A percentile compares a stretch with the other conserved stretches of the same genome.
Evolutionary conservation across 2,329 filamentous ascomycete genomes (phyloP).

Genomic region (Tolypocladium amazonense): DNA sequence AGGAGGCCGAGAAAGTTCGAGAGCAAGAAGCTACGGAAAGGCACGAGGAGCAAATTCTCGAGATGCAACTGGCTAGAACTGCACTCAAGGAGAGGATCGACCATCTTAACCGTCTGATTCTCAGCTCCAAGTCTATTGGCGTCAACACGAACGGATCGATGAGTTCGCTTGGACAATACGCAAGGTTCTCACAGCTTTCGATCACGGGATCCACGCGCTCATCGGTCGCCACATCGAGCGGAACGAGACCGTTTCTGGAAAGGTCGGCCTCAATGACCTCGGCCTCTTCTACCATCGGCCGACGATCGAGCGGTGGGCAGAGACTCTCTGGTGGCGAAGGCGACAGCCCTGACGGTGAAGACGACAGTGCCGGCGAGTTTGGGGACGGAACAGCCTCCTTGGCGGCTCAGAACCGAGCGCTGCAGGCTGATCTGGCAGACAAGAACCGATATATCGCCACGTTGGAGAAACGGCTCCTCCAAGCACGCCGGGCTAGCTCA

Average conservation of each 20-base stretch:
- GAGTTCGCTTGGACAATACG: conserved; percentile 53
- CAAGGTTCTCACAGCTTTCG: conserved; percentile 50
- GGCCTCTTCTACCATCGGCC: conserved; percentile 46
- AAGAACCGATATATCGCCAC: conserved; percentile 96
- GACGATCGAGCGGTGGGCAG: conserved; percentile 35
- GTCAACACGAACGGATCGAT: conserved; percentile 73
- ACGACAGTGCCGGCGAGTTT: conserved; percentile 69
- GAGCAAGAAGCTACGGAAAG: conserved; percentile 75
- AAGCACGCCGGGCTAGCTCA: conserved; percentile 82
- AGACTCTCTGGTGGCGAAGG: conserved; percentile 31
- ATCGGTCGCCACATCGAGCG: conserved; percentile 55
- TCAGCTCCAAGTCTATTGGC: conserved; percentile 91
- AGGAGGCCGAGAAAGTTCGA: conserved; percentile 60
- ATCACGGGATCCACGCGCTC: conserved; percentile 51
- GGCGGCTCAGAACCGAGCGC: conserved; percentile 74
- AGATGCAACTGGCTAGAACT: conserved; percentile 94
- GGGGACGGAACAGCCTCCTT: conserved; percentile 79
- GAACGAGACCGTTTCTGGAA: conserved; percentile 41
- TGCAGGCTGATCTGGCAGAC: conserved; percentile 91
- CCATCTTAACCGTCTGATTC: conserved; percentile 86
- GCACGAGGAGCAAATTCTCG: conserved; percentile 94
- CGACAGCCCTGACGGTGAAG: conserved; percentile 41
- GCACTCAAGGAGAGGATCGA: conserved; percentile 96
- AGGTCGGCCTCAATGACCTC: conserved; percentile 60
- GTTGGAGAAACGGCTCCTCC: conserved; percentile 80